These are phyloP conservation scores for Sphaerostilbella broomeana DNA, from an alignment of 2,329 filamentous ascomycete species.

Conservation along the genomic window DNA sequence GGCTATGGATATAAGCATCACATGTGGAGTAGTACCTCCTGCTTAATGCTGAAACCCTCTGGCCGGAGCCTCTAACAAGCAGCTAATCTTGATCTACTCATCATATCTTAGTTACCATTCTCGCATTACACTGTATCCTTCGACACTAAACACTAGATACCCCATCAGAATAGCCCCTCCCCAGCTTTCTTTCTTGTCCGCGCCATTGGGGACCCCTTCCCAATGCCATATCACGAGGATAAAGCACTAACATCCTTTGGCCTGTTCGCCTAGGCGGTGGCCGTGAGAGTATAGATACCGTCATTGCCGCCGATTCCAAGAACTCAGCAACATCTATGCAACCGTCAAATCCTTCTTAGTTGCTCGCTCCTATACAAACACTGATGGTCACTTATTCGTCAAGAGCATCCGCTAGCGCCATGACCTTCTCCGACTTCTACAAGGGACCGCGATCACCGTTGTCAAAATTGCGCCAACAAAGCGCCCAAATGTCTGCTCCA, in stretches of 20 bases:
- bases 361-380: background rate
- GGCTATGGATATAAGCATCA: too few relatives aligned
- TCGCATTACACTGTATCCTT: too few relatives aligned
- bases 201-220: background rate
- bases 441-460: conserved; percentile 49
- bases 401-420: conserved; percentile 27
- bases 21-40: too few relatives aligned
- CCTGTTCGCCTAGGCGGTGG: background rate
- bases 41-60: too few relatives aligned
- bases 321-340: background rate
- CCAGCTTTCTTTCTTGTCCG: too few relatives aligned
- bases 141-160: too few relatives aligned
- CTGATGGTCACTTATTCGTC: background rate
- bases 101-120: too few relatives aligned
- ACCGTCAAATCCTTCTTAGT: background rate
- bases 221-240: background rate
- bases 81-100: too few relatives aligned
- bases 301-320: background rate
- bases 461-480: conserved; percentile 41
- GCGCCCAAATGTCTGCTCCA: conserved; percentile 24
- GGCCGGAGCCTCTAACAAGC: too few relatives aligned
- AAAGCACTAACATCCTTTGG: background rate
- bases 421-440: conserved; percentile 56
- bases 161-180: too few relatives aligned
- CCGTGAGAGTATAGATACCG: background rate